Evolutionary conservation across 495 filamentous ascomycete genomes (phyloP).

Genomic region (Neurospora sp.): DNA sequence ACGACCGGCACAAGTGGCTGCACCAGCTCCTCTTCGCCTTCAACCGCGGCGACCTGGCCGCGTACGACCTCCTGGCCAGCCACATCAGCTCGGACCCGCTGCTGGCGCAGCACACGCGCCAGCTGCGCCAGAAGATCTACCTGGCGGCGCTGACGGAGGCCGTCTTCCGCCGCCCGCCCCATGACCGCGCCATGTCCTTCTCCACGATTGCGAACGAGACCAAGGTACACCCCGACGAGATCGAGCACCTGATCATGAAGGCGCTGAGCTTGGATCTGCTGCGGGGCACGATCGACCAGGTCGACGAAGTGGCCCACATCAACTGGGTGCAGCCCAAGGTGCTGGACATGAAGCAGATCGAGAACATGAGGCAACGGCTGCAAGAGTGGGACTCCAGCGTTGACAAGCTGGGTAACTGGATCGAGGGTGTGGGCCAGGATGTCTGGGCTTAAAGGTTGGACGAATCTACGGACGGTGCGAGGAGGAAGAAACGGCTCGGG

Average conservation of each 20-base stretch:
- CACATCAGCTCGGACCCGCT: slow-evolving; percentile 69
- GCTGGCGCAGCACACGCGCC: slow-evolving; percentile 65
- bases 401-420: slow-evolving; percentile 90
- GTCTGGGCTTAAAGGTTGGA: slow-evolving; percentile 45
- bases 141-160: slow-evolving; percentile 90
- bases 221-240: slow-evolving; percentile 79
- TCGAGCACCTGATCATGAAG: slow-evolving; percentile 98
- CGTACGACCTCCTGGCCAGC: slow-evolving; percentile 69
- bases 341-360: slow-evolving; percentile 90
- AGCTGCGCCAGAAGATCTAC: slow-evolving; percentile 96
- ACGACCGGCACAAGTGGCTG: slow-evolving; percentile 63
- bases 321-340: slow-evolving; percentile 99
- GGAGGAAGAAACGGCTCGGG: neutral
- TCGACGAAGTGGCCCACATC: slow-evolving; percentile 85
- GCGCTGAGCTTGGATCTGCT: slow-evolving; percentile 86
- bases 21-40: slow-evolving; percentile 92
- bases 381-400: slow-evolving; percentile 94
- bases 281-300: slow-evolving; percentile 90
- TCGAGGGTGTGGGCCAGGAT: slow-evolving; percentile 79
- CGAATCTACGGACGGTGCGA: neutral
- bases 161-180: slow-evolving; percentile 89
- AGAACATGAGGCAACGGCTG: slow-evolving; percentile 78
- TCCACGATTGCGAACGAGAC: slow-evolving; percentile 79
- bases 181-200: slow-evolving; percentile 91
- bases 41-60: slow-evolving; percentile 86